Conservation (phyloP, 139 green algal species). For the Coelastrella sp. region DNA sequence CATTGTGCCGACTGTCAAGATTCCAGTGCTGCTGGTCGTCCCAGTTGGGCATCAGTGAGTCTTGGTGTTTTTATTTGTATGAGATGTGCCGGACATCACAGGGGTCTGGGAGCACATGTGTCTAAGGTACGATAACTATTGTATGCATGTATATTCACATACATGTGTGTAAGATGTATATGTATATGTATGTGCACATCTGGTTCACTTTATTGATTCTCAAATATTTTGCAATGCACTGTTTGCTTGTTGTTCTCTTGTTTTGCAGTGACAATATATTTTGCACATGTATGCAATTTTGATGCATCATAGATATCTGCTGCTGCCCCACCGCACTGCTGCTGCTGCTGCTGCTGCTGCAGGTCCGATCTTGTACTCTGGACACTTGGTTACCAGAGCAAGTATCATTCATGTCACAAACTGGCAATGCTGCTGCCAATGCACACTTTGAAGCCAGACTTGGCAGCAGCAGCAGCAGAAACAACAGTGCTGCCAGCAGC, state of each 20-base stretch:
- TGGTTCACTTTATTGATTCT: background rate
- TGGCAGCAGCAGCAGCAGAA: slow-evolving; percentile 13
- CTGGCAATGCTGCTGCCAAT: slow-evolving; percentile 65
- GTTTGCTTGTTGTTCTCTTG: too few species aligned
- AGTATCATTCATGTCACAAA: slow-evolving; percentile 56
- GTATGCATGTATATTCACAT: background rate
- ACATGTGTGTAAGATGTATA: too few species aligned
- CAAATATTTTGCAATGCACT: too few species aligned
- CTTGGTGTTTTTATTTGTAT: slow-evolving; percentile 85
- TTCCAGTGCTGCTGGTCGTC: slow-evolving; percentile 50
- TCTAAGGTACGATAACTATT: slow-evolving; percentile 62
- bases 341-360: slow-evolving; percentile 26
- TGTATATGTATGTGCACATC: too few species aligned
- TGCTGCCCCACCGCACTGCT: slow-evolving; percentile 6
- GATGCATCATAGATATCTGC: background rate
- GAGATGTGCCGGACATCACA: slow-evolving; percentile 74
- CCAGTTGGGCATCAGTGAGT: slow-evolving; percentile 81
- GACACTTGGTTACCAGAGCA: slow-evolving; percentile 79
- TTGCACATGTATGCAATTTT: too few species aligned
- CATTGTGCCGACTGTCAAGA: slow-evolving; percentile 78
- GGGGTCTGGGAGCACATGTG: slow-evolving; percentile 79
- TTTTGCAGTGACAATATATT: too few species aligned
- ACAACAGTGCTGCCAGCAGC: background rate
- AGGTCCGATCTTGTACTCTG: slow-evolving; percentile 78
- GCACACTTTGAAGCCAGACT: slow-evolving; percentile 63